Evolutionary conservation across 2,329 filamentous ascomycete genomes (phyloP).

Genomic region (Pseudodiploospora longispora): DNA sequence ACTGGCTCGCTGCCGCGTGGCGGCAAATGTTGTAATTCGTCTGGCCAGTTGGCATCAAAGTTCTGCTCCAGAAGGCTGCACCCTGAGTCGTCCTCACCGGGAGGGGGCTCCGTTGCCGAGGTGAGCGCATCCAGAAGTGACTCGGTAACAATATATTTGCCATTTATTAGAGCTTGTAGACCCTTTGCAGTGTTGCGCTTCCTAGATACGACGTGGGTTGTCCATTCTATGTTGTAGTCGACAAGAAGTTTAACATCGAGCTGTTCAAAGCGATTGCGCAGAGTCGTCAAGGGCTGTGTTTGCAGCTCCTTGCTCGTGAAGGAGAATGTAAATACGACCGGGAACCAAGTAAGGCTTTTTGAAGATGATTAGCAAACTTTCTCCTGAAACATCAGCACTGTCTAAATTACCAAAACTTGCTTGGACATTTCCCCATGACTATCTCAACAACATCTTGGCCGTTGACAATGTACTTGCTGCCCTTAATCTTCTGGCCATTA

Average conservation of each 20-base stretch:
- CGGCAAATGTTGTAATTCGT: conserved; percentile 63
- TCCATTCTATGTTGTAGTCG: conserved; percentile 61
- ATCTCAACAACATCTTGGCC: conserved; percentile 46
- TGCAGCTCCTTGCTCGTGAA: conserved; percentile 60
- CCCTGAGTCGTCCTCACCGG: conserved; percentile 39
- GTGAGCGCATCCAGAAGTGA: conserved; percentile 68
- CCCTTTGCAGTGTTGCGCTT: conserved; percentile 87
- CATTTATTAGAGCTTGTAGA: conserved; percentile 78
- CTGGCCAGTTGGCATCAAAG: conserved; percentile 72
- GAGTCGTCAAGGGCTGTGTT: conserved; percentile 51
- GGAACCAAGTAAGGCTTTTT: conserved; percentile 66
- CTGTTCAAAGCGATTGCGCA: conserved; percentile 62
- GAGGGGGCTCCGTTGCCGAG: conserved; percentile 44
- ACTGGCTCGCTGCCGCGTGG: conserved; percentile 68
- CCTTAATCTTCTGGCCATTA: conserved; percentile 64
- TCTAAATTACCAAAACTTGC: conserved; percentile 46
- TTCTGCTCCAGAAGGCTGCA: conserved; percentile 62
- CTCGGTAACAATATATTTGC: conserved; percentile 65
- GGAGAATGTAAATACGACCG: conserved; percentile 74
- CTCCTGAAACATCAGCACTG: background rate
- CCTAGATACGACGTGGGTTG: conserved; percentile 81
- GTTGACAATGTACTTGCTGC: conserved; percentile 48
- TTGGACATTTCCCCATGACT: conserved; percentile 61
- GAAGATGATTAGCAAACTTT: background rate
- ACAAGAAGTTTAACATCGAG: conserved; percentile 81